Conservation (phyloP, 345 rosid genomes). For the Eucalyptus erythrocorys region DNA sequence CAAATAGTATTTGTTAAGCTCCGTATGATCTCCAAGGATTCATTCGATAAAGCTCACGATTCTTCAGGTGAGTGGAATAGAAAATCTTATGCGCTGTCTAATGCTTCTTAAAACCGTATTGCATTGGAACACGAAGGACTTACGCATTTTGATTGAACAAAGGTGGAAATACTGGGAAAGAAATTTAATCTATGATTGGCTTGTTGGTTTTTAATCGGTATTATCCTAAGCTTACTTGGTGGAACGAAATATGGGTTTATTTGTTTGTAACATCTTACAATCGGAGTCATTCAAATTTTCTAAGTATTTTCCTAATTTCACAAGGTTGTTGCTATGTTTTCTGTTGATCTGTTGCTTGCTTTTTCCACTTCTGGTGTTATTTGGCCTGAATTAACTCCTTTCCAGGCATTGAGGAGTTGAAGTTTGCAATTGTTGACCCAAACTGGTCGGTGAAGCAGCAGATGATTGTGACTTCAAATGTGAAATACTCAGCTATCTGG, state of each 20-base stretch:
- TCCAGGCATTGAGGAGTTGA: conserved; percentile 74
- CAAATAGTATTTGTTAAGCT: conserved; percentile 43
- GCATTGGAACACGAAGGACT: background rate
- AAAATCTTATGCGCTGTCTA: background rate
- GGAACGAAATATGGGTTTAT: background rate
- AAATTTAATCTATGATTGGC: background rate
- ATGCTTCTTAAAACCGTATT: background rate
- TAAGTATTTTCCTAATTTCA: background rate
- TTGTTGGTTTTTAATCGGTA: background rate
- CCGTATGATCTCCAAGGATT: conserved; percentile 30
- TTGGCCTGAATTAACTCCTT: background rate
- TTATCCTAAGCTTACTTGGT: background rate
- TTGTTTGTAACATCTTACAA: background rate
- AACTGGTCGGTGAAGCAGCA: conserved; percentile 67
- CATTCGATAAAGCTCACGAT: conserved; percentile 11
- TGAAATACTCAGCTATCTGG: conserved; percentile 54
- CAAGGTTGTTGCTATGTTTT: conserved; percentile 1
- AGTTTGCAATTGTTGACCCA: conserved; percentile 46
- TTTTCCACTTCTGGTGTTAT: background rate
- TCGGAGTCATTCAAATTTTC: background rate
- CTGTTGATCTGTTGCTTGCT: background rate
- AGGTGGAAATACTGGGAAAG: background rate
- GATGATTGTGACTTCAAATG: conserved; percentile 47
- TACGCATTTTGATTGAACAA: background rate
- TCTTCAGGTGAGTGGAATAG: conserved; percentile 29